A percentile compares a stretch with the other conserved stretches of the same genome.
Evolutionary conservation across 352 stramenopile genomes (phyloP).

Genomic region (Phytophthora colocasiae): DNA sequence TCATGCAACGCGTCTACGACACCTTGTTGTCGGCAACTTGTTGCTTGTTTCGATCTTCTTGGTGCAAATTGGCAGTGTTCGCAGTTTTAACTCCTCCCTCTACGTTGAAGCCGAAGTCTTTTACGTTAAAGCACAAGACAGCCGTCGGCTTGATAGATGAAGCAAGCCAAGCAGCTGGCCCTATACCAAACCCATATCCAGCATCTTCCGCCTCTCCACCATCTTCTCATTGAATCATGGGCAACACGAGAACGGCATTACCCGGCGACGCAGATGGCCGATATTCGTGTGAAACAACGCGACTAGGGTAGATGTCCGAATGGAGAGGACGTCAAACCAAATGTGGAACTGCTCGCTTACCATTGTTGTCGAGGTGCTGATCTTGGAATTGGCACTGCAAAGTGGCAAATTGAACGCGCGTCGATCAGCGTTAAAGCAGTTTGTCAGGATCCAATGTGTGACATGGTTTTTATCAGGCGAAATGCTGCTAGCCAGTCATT

Average conservation of each 20-base stretch:
- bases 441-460: slow-evolving; percentile 20
- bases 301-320: slow-evolving; percentile 4
- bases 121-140: slow-evolving; percentile 19
- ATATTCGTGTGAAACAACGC: slow-evolving; percentile 29
- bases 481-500: slow-evolving; percentile 30
- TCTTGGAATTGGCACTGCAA: not conserved
- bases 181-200: slow-evolving; percentile 22
- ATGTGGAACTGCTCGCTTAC: not conserved
- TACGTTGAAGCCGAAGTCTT: not conserved
- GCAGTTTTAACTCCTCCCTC: not conserved
- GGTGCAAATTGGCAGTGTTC: not conserved
- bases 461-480: slow-evolving; percentile 35
- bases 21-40: not conserved
- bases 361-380: not conserved
- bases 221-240: slow-evolving; percentile 26
- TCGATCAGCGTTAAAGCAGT: slow-evolving; percentile 11
- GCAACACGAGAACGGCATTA: slow-evolving; percentile 17
- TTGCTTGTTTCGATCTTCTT: slow-evolving; percentile 1
- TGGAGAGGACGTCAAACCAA: not conserved
- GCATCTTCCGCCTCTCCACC: slow-evolving; percentile 29
- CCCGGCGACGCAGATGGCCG: slow-evolving; percentile 4
- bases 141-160: slow-evolving; percentile 11
- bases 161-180: slow-evolving; percentile 17
- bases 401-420: not conserved
- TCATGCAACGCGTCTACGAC: not conserved